Evolutionary conservation across 768 basidiomycete genomes (phyloP), one percentile per base, ranked within the genome.

Genomic region (Kwoniella bestiolae): DNA sequence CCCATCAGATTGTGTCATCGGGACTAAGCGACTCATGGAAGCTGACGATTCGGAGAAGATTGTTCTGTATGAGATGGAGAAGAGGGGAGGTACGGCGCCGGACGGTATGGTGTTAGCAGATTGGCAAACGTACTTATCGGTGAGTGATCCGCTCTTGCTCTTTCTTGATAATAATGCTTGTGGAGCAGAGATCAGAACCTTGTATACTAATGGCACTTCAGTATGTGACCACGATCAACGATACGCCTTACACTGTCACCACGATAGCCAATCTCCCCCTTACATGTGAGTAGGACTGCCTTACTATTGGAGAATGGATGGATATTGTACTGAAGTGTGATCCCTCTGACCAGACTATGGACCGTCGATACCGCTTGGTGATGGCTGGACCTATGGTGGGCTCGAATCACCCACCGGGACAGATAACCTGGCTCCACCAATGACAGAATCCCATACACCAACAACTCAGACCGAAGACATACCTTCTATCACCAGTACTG

Each of bases 361-460:
- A 25, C 69, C 71, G 2, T 69, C 71, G 0, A 75, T 75, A 31
- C 74, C 74, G 0, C 67, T 75, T 5, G 69, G 69, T n/a, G 45
- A 64, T 3, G 69, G 56, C 3, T 75, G 71, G 74, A 65, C 57
- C 2, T 75, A 75, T 52, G 74, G 74, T 9, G 74, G 74, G 5
- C 49, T 65, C 16, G 61, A 68, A 16, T 75, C 73, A 2, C 70
- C 66, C 25, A 57, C 67, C 23, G 51, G 49, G 3, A 68, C 41
- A 3, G 41, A 55, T 5, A n/a, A 49, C 16, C 2, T 50, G 5
- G 41, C 41, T 16, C 41, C 61, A 12, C 50, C 51, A 25, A 41
- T 52, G 21, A 63, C 41, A 0, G 38, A 41, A 1, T 14, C 38
- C 12, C 12, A 11, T 23, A 12, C 1, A 4, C 2, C 31, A 38